Percentiles rank a stretch among this genome's conserved stretches.
Evolutionary conservation across 306 rosid genomes (phyloP).

Genomic region (Mucuna pruriens): DNA sequence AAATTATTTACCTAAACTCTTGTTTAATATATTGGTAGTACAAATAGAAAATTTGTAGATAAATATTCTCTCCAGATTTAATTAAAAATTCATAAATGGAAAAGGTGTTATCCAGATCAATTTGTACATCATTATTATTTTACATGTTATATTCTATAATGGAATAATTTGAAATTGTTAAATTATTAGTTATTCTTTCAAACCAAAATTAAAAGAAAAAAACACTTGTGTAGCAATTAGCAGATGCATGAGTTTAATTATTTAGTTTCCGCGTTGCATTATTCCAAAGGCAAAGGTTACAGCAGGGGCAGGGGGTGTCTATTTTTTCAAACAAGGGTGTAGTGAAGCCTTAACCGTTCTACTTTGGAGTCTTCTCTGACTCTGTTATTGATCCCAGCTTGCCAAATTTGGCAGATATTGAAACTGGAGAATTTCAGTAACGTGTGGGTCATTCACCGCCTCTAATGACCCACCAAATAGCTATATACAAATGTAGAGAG

Average conservation of each 20-base stretch:
- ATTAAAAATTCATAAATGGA: not conserved
- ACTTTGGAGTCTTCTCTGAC: slow-evolving; percentile 2
- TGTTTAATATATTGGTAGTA: not conserved
- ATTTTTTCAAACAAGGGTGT: not conserved
- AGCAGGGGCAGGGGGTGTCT: not conserved
- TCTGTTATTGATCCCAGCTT: slow-evolving; percentile 40
- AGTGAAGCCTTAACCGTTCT: not conserved
- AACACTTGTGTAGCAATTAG: not conserved
- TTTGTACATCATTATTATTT: not conserved
- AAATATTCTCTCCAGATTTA: not conserved
- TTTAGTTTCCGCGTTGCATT: not conserved
- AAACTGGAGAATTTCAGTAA: not conserved
- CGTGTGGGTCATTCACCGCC: slow-evolving; percentile 39
- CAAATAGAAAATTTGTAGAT: no score
- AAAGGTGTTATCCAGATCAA: no score
- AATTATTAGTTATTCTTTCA: not conserved
- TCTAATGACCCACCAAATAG: slow-evolving; percentile 10
- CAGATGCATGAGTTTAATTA: not conserved
- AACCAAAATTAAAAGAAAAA: not conserved
- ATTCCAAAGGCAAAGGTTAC: not conserved
- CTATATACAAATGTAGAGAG: not conserved
- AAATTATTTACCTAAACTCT: not conserved
- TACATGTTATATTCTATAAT: no score
- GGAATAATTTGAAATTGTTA: no score
- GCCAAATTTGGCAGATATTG: slow-evolving; percentile 39